These are phyloP conservation scores for Rhododendron williamsianum DNA, from an alignment of 148 eudicot genomes.

Conservation along the genomic window DNA sequence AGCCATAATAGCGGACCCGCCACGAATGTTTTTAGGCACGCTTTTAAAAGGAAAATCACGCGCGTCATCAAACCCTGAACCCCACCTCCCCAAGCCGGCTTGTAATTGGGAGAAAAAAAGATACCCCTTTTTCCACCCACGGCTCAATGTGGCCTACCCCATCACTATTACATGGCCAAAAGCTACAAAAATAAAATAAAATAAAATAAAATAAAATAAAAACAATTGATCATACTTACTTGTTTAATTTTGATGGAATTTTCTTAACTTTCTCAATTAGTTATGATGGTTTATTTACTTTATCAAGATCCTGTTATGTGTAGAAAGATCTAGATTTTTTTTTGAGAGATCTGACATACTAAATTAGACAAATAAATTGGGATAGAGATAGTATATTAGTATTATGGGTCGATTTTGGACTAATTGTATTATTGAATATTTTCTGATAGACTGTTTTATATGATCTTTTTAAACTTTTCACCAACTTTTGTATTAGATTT, in stretches of 20 bases:
- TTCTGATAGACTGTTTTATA: too few species aligned
- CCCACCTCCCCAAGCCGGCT: neutral
- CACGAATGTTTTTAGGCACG: neutral
- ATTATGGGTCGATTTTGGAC: too few species aligned
- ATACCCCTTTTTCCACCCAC: neutral
- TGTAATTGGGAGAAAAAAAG: neutral
- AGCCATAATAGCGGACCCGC: neutral
- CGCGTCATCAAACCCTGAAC: neutral
- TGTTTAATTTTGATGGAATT: neutral
- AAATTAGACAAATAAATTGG: neutral
- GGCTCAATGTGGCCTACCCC: neutral
- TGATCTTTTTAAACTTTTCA: too few species aligned
- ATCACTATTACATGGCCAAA: neutral
- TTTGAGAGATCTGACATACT: neutral
- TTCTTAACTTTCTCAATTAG: neutral
- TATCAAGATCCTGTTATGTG: too few species aligned
- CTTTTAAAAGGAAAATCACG: neutral
- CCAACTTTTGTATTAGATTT: neutral
- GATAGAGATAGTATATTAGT: too few species aligned
- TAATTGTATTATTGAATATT: neutral
- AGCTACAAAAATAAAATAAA: neutral
- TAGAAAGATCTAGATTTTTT: too few species aligned
- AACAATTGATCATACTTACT: too few species aligned
- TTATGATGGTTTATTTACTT: neutral
- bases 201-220: too few species aligned